Conservation (phyloP, 208 protist genomes). For the Porcisia hertigi region DNA sequence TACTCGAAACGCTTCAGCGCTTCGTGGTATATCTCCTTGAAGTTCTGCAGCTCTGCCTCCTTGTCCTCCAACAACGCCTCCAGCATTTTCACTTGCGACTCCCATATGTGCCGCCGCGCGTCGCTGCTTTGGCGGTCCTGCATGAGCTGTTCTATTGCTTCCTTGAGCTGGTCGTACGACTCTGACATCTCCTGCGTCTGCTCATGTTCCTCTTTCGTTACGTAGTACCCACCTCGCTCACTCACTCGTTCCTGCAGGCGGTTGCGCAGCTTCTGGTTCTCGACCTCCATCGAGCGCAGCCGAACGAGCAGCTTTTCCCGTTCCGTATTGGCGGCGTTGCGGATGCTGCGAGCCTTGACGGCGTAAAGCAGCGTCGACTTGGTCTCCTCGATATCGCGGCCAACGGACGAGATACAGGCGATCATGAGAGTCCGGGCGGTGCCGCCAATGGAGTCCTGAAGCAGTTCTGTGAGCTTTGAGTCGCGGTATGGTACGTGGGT, state of each 20-base stretch:
- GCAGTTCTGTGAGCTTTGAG: slow-evolving; percentile 93
- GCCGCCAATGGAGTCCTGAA: slow-evolving; percentile 94
- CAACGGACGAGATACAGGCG: slow-evolving; percentile 94
- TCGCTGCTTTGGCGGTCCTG: slow-evolving; percentile 68
- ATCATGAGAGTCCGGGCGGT: slow-evolving; percentile 94
- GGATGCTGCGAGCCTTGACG: slow-evolving; percentile 94
- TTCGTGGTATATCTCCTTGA: slow-evolving; percentile 77
- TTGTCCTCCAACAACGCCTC: slow-evolving; percentile 70
- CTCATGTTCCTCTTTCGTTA: slow-evolving; percentile 85
- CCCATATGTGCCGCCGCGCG: slow-evolving; percentile 76
- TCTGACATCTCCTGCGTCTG: slow-evolving; percentile 57
- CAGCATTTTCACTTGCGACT: slow-evolving; percentile 74
- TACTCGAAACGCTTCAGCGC: slow-evolving; percentile 74
- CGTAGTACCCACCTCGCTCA: slow-evolving; percentile 85
- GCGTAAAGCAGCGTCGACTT: slow-evolving; percentile 96
- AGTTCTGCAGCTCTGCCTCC: slow-evolving; percentile 63
- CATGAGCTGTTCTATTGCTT: slow-evolving; percentile 60
- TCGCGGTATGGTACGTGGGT: slow-evolving; percentile 94
- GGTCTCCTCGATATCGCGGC: slow-evolving; percentile 95
- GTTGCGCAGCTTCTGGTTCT: slow-evolving; percentile 87
- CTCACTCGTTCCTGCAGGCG: slow-evolving; percentile 84
- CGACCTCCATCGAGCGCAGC: slow-evolving; percentile 81
- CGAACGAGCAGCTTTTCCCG: slow-evolving; percentile 79
- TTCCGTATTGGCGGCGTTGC: slow-evolving; percentile 90
- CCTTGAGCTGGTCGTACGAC: slow-evolving; percentile 53